These are phyloP conservation scores for Monascus ruber DNA, from an alignment of 2,329 filamentous ascomycete species.

Conservation along the genomic window DNA sequence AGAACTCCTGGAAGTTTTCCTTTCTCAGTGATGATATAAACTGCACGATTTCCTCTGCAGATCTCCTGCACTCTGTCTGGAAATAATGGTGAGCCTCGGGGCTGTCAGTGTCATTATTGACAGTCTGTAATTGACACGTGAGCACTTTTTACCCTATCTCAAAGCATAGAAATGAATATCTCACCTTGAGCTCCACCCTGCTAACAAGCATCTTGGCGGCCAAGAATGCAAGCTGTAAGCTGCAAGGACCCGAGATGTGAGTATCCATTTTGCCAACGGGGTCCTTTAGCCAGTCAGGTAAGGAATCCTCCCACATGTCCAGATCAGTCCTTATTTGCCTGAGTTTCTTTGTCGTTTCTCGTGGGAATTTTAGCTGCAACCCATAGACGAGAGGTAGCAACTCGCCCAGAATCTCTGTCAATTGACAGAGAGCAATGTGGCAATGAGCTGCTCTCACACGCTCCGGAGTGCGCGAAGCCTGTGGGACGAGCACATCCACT, in stretches of 20 bases:
- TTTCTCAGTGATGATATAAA: conserved; percentile 38
- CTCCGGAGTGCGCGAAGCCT: conserved; percentile 27
- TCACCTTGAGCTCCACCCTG: conserved; percentile 36
- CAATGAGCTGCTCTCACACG: conserved; percentile 37
- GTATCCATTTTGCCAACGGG: conserved; percentile 21
- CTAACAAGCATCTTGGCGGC: conserved; percentile 38
- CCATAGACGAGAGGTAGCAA: conserved; percentile 36
- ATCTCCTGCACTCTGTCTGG: conserved; percentile 33
- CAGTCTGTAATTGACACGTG: conserved; percentile 20
- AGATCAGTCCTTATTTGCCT: conserved; percentile 35
- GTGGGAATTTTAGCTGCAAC: conserved; percentile 30
- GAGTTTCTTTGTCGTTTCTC: conserved; percentile 35
- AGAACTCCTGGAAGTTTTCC: conserved; percentile 41
- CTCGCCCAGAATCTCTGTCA: conserved; percentile 38
- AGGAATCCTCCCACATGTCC: conserved; percentile 35
- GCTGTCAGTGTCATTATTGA: conserved; percentile 33
- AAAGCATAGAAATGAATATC: conserved; percentile 3
- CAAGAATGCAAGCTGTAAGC: conserved; percentile 34
- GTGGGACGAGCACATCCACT: conserved; percentile 28
- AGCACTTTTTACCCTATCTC: not conserved
- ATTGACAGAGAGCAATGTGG: conserved; percentile 42
- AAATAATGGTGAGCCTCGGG: conserved; percentile 40
- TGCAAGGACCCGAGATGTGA: conserved; percentile 31
- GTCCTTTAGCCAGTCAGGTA: conserved; percentile 32
- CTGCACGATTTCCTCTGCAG: conserved; percentile 37